Conservation (phyloP, 2,329 filamentous ascomycete species). For the Fusarium miscanthi region DNA sequence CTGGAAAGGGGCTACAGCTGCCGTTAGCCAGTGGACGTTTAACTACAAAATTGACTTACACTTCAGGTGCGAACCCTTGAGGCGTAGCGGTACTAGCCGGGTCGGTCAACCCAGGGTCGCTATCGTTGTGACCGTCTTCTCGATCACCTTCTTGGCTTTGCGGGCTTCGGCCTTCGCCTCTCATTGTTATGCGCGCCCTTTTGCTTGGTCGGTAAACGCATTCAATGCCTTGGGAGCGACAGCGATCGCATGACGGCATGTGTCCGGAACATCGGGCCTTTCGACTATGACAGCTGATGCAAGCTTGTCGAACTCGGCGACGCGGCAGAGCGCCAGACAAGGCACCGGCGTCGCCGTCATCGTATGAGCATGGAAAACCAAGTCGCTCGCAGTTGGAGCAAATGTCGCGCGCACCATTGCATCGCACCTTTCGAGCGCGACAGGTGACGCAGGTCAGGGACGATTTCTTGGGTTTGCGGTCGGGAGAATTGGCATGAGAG, state of each 20-base stretch:
- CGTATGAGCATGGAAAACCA: slow-evolving; percentile 67
- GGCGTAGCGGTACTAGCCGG: slow-evolving; percentile 49
- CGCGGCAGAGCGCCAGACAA: slow-evolving; percentile 60
- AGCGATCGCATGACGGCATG: slow-evolving; percentile 63
- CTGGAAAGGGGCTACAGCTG: slow-evolving; percentile 47
- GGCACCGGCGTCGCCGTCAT: slow-evolving; percentile 57
- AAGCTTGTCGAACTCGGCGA: slow-evolving; percentile 67
- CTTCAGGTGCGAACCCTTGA: slow-evolving; percentile 49
- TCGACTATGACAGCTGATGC: slow-evolving; percentile 67
- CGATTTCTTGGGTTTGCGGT: slow-evolving; percentile 55
- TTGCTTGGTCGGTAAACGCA: slow-evolving; percentile 66
- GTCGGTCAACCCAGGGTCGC: slow-evolving; percentile 51
- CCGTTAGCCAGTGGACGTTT: slow-evolving; percentile 31
- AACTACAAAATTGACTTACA: slow-evolving; percentile 44
- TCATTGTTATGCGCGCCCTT: slow-evolving; percentile 48
- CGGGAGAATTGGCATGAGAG: slow-evolving; percentile 46
- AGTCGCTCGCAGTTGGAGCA: slow-evolving; percentile 70
- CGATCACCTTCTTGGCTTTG: slow-evolving; percentile 51
- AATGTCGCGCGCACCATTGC: slow-evolving; percentile 63
- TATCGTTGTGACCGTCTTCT: slow-evolving; percentile 50
- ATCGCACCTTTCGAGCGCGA: slow-evolving; percentile 67
- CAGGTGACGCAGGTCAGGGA: slow-evolving; percentile 65
- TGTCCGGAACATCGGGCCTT: slow-evolving; percentile 70
- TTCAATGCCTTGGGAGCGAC: slow-evolving; percentile 63
- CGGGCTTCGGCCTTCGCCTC: slow-evolving; percentile 46